Base-by-base conservation (phyloP, 352 stramenopile genomes). In the Pythium biforme region DNA sequence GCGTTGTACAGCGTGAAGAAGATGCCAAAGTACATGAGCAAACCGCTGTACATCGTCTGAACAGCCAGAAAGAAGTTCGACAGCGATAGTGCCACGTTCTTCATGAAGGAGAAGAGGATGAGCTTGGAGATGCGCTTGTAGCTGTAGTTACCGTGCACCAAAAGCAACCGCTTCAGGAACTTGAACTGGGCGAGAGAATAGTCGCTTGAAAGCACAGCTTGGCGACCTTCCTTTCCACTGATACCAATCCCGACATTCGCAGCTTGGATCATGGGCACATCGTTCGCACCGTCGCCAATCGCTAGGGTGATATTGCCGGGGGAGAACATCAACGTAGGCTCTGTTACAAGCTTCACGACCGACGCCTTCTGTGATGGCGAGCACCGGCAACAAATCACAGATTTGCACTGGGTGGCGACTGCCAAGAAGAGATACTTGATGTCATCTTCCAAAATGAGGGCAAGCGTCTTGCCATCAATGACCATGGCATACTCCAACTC, bases 81-180 rank as follows among this genome's bases (percentile, higher is more conserved):
- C 54, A 94, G 61, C 47, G 85, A 94, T 14, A 95, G 63, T 14
- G 87, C 87, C 48, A 93, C 81, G 48, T 95, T 95, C 66, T 95
- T 95, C 84, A 95, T 94, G 51, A 95, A 94, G 19, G 86, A 95
- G 58, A 95, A 95, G 46, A 95, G 58, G 33, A 95, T 92, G 11
- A 95, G 75, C 71, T 95, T 96, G 20, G 87, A 92, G 48, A 96
- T 94, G 22, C 87, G 72, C 74, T 94, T 94, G 86, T 96, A 96
- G 69, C 86, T 94, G 81, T 94, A 96, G 69, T 94, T 95, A 31
- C 86, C 86, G 60, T 95, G 86, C 23, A 95, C 86, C 26, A 95
- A 63, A 2, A 95, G 59, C 26, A 95, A 64, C 3, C 86, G 81
- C 53, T 94, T 94, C 27, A 95, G 49, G 52, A 85, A 94, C 22